phyloP scores from a whole-genome alignment of 331 rosid species.

The Pyracantha coccinea region DNA sequence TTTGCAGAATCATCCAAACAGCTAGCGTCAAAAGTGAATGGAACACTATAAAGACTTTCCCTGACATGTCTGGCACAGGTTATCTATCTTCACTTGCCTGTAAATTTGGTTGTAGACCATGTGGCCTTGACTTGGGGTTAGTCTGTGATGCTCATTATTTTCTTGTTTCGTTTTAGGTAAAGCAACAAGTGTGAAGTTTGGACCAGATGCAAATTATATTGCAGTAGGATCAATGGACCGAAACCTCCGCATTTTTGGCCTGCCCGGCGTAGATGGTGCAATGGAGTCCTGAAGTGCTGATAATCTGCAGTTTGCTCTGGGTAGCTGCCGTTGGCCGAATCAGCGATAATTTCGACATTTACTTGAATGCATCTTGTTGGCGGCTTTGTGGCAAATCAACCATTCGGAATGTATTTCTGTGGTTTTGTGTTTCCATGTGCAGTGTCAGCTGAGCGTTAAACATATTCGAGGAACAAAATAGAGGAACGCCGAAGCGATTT shows the following conservation, averaged over 20 bases:
- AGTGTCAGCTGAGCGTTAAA: not conserved
- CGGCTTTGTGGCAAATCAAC: not conserved
- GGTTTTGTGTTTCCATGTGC: not conserved
- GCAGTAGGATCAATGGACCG: constrained; percentile 95
- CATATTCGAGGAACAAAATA: not conserved
- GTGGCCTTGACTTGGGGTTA: not conserved
- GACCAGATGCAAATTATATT: constrained; percentile 76
- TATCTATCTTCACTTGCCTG: not conserved
- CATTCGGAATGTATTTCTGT: not conserved
- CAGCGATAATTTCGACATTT: not conserved
- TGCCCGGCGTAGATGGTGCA: constrained; percentile 46
- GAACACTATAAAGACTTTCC: constrained; percentile 86
- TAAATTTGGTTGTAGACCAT: not conserved
- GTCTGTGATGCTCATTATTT: not conserved
- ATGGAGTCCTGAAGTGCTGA: constrained; percentile 31
- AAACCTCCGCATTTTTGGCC: constrained; percentile 88
- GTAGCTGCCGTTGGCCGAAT: not conserved
- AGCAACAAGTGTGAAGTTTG: constrained; percentile 67
- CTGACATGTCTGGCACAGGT: constrained; percentile 99
- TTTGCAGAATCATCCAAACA: constrained; percentile 85
- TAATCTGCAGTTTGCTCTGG: too few relatives aligned
- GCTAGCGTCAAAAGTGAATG: constrained; percentile 93
- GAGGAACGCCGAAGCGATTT: not conserved
- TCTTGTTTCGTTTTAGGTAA: constrained; percentile 46
- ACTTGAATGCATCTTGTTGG: not conserved